Base-by-base conservation (phyloP, 306 rosid genomes). In the Sophora flavescens region DNA sequence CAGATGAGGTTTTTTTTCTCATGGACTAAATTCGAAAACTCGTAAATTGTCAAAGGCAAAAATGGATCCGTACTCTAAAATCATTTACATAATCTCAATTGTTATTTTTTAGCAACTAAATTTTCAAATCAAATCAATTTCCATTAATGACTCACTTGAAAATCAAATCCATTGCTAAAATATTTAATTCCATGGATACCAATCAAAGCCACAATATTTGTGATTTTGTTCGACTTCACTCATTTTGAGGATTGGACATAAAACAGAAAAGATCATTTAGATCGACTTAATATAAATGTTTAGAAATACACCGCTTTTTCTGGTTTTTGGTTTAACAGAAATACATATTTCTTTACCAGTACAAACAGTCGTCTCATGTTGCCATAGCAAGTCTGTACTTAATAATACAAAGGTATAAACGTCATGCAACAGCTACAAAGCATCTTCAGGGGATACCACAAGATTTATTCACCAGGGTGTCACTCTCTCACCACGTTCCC, bases 381-480 rank as follows among this genome's bases (percentile, higher is more conserved):
- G 70, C 53, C 81, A 39, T 57, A 56, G 61, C 54, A 67, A 61
- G 78, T 70, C 38, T 30, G 62, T 73, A 50, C 69, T 70, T 77
- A 63, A 76, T 78, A 68, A 64, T 85, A 84, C 76, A 78, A 72
- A 45, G 80, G 78, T 82, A 75, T 72, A 65, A 83, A 67, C 57
- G 85, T 81, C 81, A 78, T 76, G 85, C 84, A 76, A 70, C 82
- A 81, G 84, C 88, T 86, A 80, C 79, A 60, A 78, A 74, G 88
- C 68, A 80, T 57, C 86, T 83, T 80, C 78, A 63, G 26, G 74
- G 79, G 75, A 80, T 86, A 78, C 76, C 72, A 63, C 69, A 80
- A 73, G 57, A 77, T 67, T 92, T 87, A 92, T 92, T 88, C 85
- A 68, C 76, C 82, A 84, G 84, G 74, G 85, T 63, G 70, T 77